Base-by-base conservation (phyloP, 2,329 filamentous ascomycete genomes). In the Epichloe brachyelytri region DNA sequence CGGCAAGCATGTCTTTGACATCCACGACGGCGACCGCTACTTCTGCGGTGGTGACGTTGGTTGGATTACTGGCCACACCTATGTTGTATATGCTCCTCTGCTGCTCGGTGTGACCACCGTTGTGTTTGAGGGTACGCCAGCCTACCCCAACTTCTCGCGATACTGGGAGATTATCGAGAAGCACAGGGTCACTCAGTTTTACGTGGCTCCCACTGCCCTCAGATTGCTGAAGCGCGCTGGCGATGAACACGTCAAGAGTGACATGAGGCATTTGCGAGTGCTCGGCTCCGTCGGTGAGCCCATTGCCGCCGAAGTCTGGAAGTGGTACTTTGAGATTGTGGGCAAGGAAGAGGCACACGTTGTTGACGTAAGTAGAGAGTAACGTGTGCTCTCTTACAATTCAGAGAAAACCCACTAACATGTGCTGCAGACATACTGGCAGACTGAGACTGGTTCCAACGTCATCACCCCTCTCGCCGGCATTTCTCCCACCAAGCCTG, bases 91-190 rank as follows among this genome's bases (percentile, higher is more conserved):
- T 65, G 89, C 93, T 11, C 93, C 93, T 57, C 77, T 98, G 49
- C 77, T 98, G 44, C 82, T 97, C 46, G 93, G 93, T 73, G 86
- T 95, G 55, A 82, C 91, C 10, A 97, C 91, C 0, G 88, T 98
- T 17, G 91, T 98, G 33, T 98, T 97, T 60, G 93, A 98, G 73
- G 94, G 93, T 60, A 98, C 93, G 3, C 93, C 93, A 0, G 91
- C 91, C 48, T 97, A 97, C 68, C 93, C 93, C 62, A 85, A 94
- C 75, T 98, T 96, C 75, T 96, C 91, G 52, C 82, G 93, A 59
- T 98, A 98, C 76, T 98, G 93, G 93, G 90, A 97, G 59, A 93
- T 97, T 49, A 91, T 97, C 67, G 88, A 90, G 61, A 88, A 94
- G 76, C 86, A 98, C 74, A 78, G 86, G 58, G 86, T 98, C 58